Base-by-base conservation (phyloP, 768 basidiomycete genomes). In the Tubosaeta sp. region DNA sequence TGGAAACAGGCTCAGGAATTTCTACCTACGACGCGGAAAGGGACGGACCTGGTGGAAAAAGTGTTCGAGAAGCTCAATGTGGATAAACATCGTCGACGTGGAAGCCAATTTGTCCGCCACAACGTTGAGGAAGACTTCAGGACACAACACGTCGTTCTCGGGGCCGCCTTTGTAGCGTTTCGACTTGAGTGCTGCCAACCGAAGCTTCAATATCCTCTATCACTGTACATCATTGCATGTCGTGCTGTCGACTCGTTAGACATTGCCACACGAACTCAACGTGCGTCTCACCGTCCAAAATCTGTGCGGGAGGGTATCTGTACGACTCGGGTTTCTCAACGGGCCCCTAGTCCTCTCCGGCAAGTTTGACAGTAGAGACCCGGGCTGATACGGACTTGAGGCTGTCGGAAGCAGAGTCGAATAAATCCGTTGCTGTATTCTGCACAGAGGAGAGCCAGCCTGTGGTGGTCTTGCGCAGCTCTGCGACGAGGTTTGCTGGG, bases 11-110 rank as follows among this genome's bases (percentile, higher is more conserved):
- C n/a, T n/a, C n/a, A n/a, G n/a, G n/a, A n/a, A n/a, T n/a, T n/a
- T n/a, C n/a, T n/a, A n/a, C n/a, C n/a, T n/a, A n/a, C n/a, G 18
- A 49, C 41, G 13, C 3, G 18, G 7, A 18, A 22, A 19, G n/a
- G n/a, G 30, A 65, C 79, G 39, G 58, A 90, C 92, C 77, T 95
- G 92, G 63, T 98, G 96, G 76, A 98, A 98, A 78, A 98, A 99
- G 59, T 97, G 94, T 61, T 96, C 94, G 2, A 98, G 80, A 9
- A 99, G 76, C 67, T 99, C 96, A 52, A 99, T 96, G 72, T 94
- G 96, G 77, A 99, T 96, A 69, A 98, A 98, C 87, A 97, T 92
- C 3, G 94, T 84, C 3, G 93, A 91, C 0, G 95, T 97, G 64
- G 93, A 86, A 1, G 94, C 93, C 36, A 99, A 77, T 69, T 99